A percentile compares a stretch with the other conserved stretches of the same genome.
Conservation (phyloP, 495 filamentous ascomycete genomes). For the Penicillium egyptiacum region DNA sequence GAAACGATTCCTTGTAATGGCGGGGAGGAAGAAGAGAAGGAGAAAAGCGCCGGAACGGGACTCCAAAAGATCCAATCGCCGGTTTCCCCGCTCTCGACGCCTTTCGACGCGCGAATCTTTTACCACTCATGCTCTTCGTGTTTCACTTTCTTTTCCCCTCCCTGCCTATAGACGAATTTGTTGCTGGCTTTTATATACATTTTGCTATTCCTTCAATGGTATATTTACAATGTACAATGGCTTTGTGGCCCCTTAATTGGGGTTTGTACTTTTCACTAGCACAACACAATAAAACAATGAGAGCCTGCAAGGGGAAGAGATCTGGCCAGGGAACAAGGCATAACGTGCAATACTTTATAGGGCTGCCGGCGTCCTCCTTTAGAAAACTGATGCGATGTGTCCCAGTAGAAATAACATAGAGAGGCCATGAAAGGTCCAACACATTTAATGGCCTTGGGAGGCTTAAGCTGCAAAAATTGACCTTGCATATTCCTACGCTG, state of each 20-base stretch:
- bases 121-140: constrained; percentile 12
- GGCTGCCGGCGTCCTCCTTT: neutral
- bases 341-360: neutral
- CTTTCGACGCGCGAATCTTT: constrained; percentile 28
- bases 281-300: neutral
- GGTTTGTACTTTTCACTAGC: neutral
- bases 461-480: neutral
- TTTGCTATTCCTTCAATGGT: neutral
- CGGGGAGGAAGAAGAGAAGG: constrained; percentile 36
- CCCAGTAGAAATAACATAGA: neutral
- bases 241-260: neutral
- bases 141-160: constrained; percentile 7
- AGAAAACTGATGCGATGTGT: neutral
- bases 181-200: neutral
- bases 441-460: neutral
- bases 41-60: constrained; percentile 40
- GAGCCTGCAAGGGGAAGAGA: neutral
- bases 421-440: neutral
- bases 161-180: neutral
- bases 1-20: constrained; percentile 29
- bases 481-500: neutral
- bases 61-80: constrained; percentile 37
- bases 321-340: neutral
- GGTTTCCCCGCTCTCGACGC: constrained; percentile 35
- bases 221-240: neutral